Base-by-base conservation (phyloP, 2,329 filamentous ascomycete genomes). In the Calycina marina region DNA sequence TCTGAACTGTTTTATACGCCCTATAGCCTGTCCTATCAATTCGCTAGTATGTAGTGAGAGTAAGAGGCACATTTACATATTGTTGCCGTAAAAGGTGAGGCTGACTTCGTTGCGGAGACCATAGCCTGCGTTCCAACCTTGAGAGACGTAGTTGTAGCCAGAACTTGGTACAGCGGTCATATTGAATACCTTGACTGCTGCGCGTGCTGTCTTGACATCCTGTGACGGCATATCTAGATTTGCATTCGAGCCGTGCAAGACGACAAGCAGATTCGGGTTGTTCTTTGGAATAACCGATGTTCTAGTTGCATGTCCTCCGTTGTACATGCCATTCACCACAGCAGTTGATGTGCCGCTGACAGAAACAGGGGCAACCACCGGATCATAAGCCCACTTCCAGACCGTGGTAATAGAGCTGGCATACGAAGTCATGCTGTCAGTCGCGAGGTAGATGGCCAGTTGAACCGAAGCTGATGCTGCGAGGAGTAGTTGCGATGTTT, bases 91-190 rank as follows among this genome's bases (percentile, higher is more conserved):
- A 14, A 36, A 38, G 3, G 18, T 27, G 14, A 42, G 13, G 12
- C 42, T 40, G 18, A 44, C 40, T 10, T 42, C 38, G 26, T 44
- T 44, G 14, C 42, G 34, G 9, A 44, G 34, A 5, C 42, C 42
- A 25, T 41, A 42, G 16, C 36, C 42, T 11, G 32, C 27, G 8
- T 33, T 29, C 25, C 34, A 37, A 6, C 41, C 41, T 14, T 25
- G 30, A 11, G 36, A 37, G 25, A 37, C 35, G 28, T 38, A 42
- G 15, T 42, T 40, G 24, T 42, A 40, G 2, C 41, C 41, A 17
- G 12, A 27, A 13, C 14, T 31, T 13, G 40, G 41, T 22, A 35
- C 18, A 11, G 20, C 28, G n/a, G 13, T 33, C 24, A 44, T 25
- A 17, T 44, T 36, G 22, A 44, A 44, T 1, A 42, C 41, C 15